Evolutionary conservation across 2,329 filamentous ascomycete species (phyloP).

Genomic region (Calonectria fujianensis): DNA sequence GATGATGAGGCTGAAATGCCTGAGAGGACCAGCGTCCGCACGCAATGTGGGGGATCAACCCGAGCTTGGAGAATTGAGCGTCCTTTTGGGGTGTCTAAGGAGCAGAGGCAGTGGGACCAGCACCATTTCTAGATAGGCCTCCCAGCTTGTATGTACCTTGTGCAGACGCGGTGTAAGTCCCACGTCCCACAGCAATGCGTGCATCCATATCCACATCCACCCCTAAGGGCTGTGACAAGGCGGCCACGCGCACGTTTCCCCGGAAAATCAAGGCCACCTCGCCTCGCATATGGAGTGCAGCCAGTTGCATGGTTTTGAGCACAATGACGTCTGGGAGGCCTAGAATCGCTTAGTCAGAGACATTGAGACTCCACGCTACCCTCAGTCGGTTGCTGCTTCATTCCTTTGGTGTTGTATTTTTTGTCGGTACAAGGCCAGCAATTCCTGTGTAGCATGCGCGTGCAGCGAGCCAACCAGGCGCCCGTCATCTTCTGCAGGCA

Average conservation of each 20-base stretch:
- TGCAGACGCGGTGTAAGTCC: conserved; percentile 33
- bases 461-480: conserved; percentile 4
- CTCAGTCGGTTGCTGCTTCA: conserved; percentile 12
- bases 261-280: conserved; percentile 52
- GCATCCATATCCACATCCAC: conserved; percentile 52
- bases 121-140: conserved; percentile 35
- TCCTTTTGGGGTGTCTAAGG: conserved; percentile 35
- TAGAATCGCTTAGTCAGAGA: conserved; percentile 42
- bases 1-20: conserved; percentile 51
- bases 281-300: conserved; percentile 53
- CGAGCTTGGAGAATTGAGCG: conserved; percentile 35
- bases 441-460: conserved; percentile 1
- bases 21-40: conserved; percentile 41
- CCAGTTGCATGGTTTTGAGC: conserved; percentile 47
- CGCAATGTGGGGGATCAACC: conserved; percentile 53
- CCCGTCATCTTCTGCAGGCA: conserved; percentile 14
- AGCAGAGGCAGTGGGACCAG: conserved; percentile 46
- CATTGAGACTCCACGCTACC: conserved; percentile 21
- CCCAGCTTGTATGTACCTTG: conserved; percentile 28
- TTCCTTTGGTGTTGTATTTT: conserved; percentile 9
- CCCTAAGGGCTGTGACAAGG: conserved; percentile 43
- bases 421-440: not conserved
- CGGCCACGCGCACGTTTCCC: conserved; percentile 51
- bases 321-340: conserved; percentile 51
- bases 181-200: conserved; percentile 46